Evolutionary conservation across 306 rosid species (phyloP).

Genomic region (Cicer pinnatifidum): DNA sequence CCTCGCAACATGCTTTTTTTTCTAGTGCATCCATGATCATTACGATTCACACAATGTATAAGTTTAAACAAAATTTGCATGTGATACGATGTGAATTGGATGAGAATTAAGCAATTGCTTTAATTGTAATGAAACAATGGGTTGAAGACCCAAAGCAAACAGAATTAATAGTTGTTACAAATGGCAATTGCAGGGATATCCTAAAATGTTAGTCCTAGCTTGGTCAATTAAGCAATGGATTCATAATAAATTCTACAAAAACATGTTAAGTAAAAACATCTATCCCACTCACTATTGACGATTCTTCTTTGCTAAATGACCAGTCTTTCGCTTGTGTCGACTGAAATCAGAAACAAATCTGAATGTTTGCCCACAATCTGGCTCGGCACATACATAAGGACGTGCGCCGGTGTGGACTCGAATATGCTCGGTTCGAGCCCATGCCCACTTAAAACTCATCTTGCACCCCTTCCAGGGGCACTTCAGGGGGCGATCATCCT

Average conservation of each 20-base stretch:
- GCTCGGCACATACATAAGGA: slow-evolving; percentile 87
- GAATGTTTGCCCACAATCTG: slow-evolving; percentile 93
- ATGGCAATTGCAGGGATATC: slow-evolving; percentile 70
- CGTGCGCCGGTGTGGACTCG: slow-evolving; percentile 97
- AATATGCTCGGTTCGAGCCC: slow-evolving; percentile 99
- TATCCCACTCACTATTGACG: slow-evolving; percentile 50
- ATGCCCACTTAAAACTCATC: slow-evolving; percentile 99
- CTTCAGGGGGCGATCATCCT: slow-evolving; percentile 91
- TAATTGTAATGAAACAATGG: slow-evolving; percentile 65
- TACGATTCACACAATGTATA: slow-evolving; percentile 24
- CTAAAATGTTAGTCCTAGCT: slow-evolving; percentile 72
- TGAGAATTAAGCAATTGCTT: slow-evolving; percentile 74
- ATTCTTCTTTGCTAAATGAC: slow-evolving; percentile 79
- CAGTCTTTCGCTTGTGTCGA: slow-evolving; percentile 98
- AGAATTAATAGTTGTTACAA: slow-evolving; percentile 63
- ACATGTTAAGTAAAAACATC: slow-evolving; percentile 61
- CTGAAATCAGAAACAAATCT: slow-evolving; percentile 97
- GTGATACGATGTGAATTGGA: slow-evolving; percentile 39
- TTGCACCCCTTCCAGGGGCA: slow-evolving; percentile 99
- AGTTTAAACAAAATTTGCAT: slow-evolving; percentile 49
- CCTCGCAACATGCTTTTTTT: too few species aligned
- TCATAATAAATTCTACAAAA: slow-evolving; percentile 46
- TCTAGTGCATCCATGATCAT: neutral
- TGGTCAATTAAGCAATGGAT: slow-evolving; percentile 67
- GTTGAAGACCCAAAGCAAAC: slow-evolving; percentile 62